Conservation (phyloP, 148 eudicot species). For the Pharnaceum exiguum region DNA sequence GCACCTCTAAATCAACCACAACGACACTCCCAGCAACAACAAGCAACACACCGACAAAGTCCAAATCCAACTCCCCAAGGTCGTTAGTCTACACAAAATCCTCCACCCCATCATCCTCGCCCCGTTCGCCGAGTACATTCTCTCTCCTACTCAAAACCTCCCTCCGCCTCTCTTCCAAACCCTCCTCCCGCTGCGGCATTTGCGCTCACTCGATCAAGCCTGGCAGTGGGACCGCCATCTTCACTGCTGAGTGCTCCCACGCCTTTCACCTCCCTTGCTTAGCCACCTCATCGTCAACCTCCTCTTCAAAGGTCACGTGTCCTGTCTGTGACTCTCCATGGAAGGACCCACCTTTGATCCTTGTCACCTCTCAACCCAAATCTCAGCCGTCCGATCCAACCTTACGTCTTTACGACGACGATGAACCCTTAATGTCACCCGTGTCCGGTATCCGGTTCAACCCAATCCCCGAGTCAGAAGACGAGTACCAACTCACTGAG, state of each 20-base stretch:
- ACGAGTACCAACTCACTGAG: slow-evolving; percentile 16
- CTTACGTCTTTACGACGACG: slow-evolving; percentile 78
- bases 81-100: slow-evolving; percentile 30
- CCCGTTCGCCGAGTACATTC: slow-evolving; percentile 66
- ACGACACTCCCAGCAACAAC: background rate
- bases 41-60: slow-evolving; percentile 4
- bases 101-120: slow-evolving; percentile 61
- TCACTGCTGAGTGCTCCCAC: slow-evolving; percentile 77
- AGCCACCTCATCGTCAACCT: slow-evolving; percentile 41
- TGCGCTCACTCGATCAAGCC: slow-evolving; percentile 55
- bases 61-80: slow-evolving; percentile 23
- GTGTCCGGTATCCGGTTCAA: slow-evolving; percentile 54
- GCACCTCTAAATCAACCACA: slow-evolving; percentile 10
- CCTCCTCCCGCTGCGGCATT: slow-evolving; percentile 52
- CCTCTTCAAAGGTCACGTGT: slow-evolving; percentile 37
- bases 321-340: slow-evolving; percentile 68
- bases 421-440: slow-evolving; percentile 71
- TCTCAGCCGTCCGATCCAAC: slow-evolving; percentile 23
- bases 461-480: slow-evolving; percentile 64
- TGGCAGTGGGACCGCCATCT: slow-evolving; percentile 74
- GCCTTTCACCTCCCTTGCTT: slow-evolving; percentile 76
- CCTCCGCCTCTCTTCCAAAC: slow-evolving; percentile 43
- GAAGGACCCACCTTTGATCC: slow-evolving; percentile 62
- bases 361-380: slow-evolving; percentile 18
- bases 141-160: slow-evolving; percentile 57